Base-by-base conservation (phyloP, 352 stramenopile genomes). In the Globisporangium spiculum region DNA sequence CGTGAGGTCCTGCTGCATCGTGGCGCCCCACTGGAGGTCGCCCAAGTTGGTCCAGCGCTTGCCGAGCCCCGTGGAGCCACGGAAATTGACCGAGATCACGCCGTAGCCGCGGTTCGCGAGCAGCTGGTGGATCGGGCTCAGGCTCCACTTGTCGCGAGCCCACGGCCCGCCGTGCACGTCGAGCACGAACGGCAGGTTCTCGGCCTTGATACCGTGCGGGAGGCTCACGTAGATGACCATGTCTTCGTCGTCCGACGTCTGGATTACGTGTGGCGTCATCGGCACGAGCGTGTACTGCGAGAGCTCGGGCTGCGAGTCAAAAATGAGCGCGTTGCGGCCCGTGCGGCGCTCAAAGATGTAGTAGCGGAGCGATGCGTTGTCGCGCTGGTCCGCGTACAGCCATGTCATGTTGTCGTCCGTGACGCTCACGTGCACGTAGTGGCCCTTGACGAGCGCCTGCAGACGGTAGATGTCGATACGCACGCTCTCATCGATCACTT, bases 31-130 rank as follows among this genome's bases (percentile, higher is more conserved):
- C 46, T 84, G 65, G 22, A 38, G 46, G 56, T 86, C 76, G 12
- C 75, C 76, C 18, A 86, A 57, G 64, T 83, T 84, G 27, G 82
- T 69, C 72, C 89, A 94, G n/a, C 72, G 78, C 72, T 92, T 92
- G 27, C 86, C 86, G 48, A 89, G 88, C 44, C 84, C 86, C 26
- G 78, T 87, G 0, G 84, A 93, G 10, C 78, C 81, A 26, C 86
- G 81, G 68, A 83, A 92, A 66, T 94, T 94, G 36, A 84, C 79
- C 1, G 73, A 77, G 8, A 85, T 65, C 12, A 71, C 73, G 16
- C 70, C 77, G 55, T 85, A 85, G 7, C 77, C 77, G 27, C 77
- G 77, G 66, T 85, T 85, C 1, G 75, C 69, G 58, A 85, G 80
- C 67, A 74, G 65, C 66, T 85, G 77, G 62, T 82, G 75, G 16